phyloP scores from a whole-genome alignment of 441 rosid genomes.

The Theobroma grandiflorum region DNA sequence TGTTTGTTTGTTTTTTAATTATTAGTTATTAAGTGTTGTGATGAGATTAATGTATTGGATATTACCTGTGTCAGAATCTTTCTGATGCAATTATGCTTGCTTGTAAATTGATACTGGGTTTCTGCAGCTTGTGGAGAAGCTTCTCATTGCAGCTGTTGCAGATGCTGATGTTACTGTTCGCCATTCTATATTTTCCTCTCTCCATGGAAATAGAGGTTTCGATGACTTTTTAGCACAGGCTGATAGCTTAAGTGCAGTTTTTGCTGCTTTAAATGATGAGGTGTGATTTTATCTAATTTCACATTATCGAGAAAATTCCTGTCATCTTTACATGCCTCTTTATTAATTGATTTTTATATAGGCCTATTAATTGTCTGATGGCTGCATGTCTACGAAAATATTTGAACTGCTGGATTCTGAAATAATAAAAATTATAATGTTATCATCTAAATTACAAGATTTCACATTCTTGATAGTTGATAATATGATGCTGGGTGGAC shows the following conservation, averaged over 20 bases:
- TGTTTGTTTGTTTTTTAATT: slow-evolving; percentile 7
- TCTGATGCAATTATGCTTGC: slow-evolving; percentile 34
- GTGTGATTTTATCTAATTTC: slow-evolving; percentile 49
- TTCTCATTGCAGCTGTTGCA: slow-evolving; percentile 95
- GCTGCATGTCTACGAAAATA: slow-evolving; percentile 6
- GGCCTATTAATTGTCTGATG: slow-evolving; percentile 3
- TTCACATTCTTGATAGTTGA: slow-evolving; percentile 1
- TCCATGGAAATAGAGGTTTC: slow-evolving; percentile 83
- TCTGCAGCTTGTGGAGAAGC: slow-evolving; percentile 98
- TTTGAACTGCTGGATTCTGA: neutral
- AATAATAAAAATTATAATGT: neutral
- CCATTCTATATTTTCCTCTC: slow-evolving; percentile 85
- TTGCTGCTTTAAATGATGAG: slow-evolving; percentile 99
- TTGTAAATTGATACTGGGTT: slow-evolving; percentile 39
- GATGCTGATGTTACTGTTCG: slow-evolving; percentile 99
- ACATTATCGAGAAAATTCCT: neutral
- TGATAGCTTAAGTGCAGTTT: slow-evolving; percentile 94
- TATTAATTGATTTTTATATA: neutral
- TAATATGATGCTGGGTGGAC: neutral
- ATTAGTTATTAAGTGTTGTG: neutral
- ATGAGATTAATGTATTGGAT: slow-evolving; percentile 1
- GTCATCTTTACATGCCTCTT: slow-evolving; percentile 1
- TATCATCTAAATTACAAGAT: neutral
- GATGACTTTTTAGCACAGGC: slow-evolving; percentile 99
- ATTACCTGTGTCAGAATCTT: slow-evolving; percentile 4